Conservation (phyloP, 208 protist species). For the Wallacemonas collosoma region DNA sequence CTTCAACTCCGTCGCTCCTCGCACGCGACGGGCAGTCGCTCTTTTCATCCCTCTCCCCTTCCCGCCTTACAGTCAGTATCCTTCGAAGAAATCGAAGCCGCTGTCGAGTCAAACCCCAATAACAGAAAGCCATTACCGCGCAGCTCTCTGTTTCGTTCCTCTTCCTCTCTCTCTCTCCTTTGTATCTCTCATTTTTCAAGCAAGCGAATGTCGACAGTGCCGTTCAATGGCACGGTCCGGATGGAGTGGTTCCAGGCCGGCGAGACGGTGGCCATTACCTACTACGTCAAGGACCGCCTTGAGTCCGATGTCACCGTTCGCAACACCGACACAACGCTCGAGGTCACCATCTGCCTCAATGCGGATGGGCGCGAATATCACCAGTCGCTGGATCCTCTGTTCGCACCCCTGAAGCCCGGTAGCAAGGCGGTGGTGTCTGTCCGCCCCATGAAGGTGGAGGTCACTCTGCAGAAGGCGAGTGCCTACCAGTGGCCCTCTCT, state of each 20-base stretch:
- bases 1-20: not conserved
- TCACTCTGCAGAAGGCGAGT: constrained; percentile 57
- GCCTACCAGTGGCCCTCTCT: constrained; percentile 77
- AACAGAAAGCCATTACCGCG: no score
- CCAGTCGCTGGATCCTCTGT: constrained; percentile 70
- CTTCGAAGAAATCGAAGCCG: no score
- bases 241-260: constrained; percentile 92
- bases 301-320: constrained; percentile 59
- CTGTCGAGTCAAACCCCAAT: no score
- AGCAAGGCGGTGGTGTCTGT: constrained; percentile 39
- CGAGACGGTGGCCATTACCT: constrained; percentile 67
- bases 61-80: no score
- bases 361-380: constrained; percentile 66
- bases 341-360: constrained; percentile 65
- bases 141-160: not conserved
- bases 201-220: constrained; percentile 30
- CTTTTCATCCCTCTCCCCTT: not conserved
- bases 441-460: constrained; percentile 89
- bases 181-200: constrained; percentile 2
- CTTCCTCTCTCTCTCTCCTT: constrained; percentile 20
- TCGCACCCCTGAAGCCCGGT: constrained; percentile 36
- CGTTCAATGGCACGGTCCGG: constrained; percentile 56
- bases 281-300: constrained; percentile 82
- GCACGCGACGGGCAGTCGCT: not conserved
- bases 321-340: constrained; percentile 34